Evolutionary conservation across 345 rosid species (phyloP), one percentile per base, ranked within the genome.

Genomic region (Clausena lansium): DNA sequence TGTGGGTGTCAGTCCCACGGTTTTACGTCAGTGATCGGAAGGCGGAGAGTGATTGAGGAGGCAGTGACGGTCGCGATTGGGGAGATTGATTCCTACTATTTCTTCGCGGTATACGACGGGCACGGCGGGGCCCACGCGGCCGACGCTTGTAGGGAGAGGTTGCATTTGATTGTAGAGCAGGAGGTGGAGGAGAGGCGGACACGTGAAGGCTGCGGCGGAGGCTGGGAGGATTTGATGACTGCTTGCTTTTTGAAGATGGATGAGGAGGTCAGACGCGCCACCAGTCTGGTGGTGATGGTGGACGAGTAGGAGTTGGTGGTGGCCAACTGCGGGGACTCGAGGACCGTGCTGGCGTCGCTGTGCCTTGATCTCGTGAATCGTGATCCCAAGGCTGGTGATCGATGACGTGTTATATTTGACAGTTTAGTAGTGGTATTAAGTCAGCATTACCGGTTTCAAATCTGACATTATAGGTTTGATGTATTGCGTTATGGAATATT

Each of bases 251-350:
- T 17, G 73, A 81, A 76, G 71, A 85, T 88, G 89, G 87, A 88
- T 30, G 81, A 74, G 45, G 88, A 88, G 74, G 81, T 86, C 58
- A 38, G 60, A 20, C 9, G 47, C 0, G 78, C 83, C 17, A 83
- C 85, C 9, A 85, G 88, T 1, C 61, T 77, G 63, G 91, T 83
- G 67, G 84, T 77, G 25, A 25, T 86, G 81, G 83, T 86, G 25
- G 83, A 87, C 47, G 35, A 60, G 65, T 74, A 78, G 62, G 85
- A 81, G 75, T 7, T 86, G 4, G 84, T 85, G 74, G 86, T 79
- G 76, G 88, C 87, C 6, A 85, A 85, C 70, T 78, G 89, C 11
- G 91, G 91, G 22, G 83, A 86, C 58, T 86, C 83, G 1, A 82
- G 85, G 60, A 87, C 80, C 83, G 85, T 0, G 78, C 71, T 2